Conservation (phyloP, 1,284 basidiomycete species). For the Lentinus polychrous region DNA sequence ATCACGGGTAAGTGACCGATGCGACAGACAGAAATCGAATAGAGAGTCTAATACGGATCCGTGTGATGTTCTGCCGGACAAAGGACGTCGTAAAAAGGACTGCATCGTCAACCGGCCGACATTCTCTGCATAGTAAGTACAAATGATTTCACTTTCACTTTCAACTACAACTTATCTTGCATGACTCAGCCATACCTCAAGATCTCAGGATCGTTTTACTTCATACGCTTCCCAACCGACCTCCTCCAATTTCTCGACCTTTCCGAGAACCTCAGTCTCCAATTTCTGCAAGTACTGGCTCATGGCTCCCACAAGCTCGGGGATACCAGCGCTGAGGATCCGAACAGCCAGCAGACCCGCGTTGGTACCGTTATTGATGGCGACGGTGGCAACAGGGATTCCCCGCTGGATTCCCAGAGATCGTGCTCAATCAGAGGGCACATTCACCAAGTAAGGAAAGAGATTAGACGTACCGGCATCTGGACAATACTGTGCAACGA, state of each 20-base stretch:
- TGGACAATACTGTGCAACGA: conserved; percentile 96
- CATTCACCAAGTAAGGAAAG: not conserved
- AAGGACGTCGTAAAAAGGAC: no score
- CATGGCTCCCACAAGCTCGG: conserved; percentile 62
- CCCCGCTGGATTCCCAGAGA: conserved; percentile 56
- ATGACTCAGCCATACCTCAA: no score
- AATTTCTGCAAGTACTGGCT: conserved; percentile 70
- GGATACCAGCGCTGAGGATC: conserved; percentile 76
- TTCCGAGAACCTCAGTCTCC: conserved; percentile 80
- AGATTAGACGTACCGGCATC: conserved; percentile 77
- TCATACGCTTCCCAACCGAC: conserved; percentile 87
- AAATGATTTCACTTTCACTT: no score
- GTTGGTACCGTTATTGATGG: conserved; percentile 95
- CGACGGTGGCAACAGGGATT: conserved; percentile 95
- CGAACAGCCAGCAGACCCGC: conserved; percentile 89
- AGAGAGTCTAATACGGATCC: no score
- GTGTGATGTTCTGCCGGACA: no score
- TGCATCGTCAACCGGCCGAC: no score
- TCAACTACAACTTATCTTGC: no score
- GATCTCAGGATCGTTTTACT: conserved; percentile 28
- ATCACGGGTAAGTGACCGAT: no score
- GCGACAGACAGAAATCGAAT: no score
- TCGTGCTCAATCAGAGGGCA: not conserved
- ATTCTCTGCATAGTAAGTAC: no score
- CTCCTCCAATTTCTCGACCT: conserved; percentile 72